A percentile compares a stretch with the other conserved stretches of the same genome.
Conservation (phyloP, 805 yeast genomes). For the Myxozyma mucilagina region DNA sequence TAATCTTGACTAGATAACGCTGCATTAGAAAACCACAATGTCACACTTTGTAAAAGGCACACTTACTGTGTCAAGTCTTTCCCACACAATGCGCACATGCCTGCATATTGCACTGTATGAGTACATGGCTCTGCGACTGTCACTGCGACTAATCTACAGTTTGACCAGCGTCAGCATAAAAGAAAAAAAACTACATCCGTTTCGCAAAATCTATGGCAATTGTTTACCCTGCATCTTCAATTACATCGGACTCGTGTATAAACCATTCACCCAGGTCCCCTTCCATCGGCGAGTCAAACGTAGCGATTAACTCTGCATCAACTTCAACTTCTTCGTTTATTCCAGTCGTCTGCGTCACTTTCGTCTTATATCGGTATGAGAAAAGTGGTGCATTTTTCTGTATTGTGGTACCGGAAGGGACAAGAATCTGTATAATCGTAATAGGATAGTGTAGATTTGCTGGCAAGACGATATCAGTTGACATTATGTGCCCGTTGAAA, state of each 20-base stretch:
- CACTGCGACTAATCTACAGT: conserved; percentile 51
- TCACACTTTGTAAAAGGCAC: background rate
- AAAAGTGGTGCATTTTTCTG: conserved; percentile 56
- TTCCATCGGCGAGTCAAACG: conserved; percentile 79
- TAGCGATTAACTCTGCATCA: conserved; percentile 42
- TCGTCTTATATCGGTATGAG: conserved; percentile 67
- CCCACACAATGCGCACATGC: conserved; percentile 92
- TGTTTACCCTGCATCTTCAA: conserved; percentile 41
- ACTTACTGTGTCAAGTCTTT: conserved; percentile 51
- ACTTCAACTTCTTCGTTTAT: conserved; percentile 40
- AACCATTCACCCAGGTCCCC: conserved; percentile 60
- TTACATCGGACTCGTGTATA: conserved; percentile 60
- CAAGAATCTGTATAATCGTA: conserved; percentile 54
- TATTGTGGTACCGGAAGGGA: conserved; percentile 49
- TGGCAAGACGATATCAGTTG: conserved; percentile 59
- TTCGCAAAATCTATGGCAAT: background rate
- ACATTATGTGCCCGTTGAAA: background rate
- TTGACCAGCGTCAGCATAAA: background rate
- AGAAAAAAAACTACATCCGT: no score
- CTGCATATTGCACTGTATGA: conserved; percentile 92
- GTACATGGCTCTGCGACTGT: conserved; percentile 78
- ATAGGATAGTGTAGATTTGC: conserved; percentile 67
- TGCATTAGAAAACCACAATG: background rate
- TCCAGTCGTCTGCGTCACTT: conserved; percentile 43
- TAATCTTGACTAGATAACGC: conserved; percentile 66